phyloP scores from a whole-genome alignment of 768 basidiomycete genomes.

The Xerocomus potaroensis region DNA sequence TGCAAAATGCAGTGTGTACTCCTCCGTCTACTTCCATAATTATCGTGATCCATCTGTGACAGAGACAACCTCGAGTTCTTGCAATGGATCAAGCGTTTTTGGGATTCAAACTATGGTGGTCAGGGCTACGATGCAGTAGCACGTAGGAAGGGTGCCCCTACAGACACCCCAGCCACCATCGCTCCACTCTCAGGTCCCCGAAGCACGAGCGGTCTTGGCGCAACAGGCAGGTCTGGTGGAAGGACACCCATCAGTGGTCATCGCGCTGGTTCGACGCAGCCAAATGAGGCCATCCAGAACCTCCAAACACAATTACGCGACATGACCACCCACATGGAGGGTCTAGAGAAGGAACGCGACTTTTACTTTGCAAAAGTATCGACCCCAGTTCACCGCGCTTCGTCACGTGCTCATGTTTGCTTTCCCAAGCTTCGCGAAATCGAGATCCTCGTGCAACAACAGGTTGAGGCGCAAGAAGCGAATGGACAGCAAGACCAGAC shows the following conservation, averaged over 20 bases:
- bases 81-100: slow-evolving; percentile 95
- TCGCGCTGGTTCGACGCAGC: slow-evolving; percentile 60
- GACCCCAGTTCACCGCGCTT: slow-evolving; percentile 1
- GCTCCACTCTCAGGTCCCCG: slow-evolving; percentile 54
- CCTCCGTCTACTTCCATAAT: slow-evolving; percentile 2
- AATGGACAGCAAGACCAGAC: slow-evolving; percentile 55
- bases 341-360: slow-evolving; percentile 94
- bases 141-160: slow-evolving; percentile 71
- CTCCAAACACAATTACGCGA: slow-evolving; percentile 80
- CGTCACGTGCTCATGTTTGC: background rate
- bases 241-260: slow-evolving; percentile 69
- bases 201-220: slow-evolving; percentile 35
- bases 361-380: slow-evolving; percentile 97
- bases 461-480: slow-evolving; percentile 58
- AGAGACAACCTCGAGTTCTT: slow-evolving; percentile 98
- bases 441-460: slow-evolving; percentile 87
- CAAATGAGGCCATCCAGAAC: slow-evolving; percentile 61
- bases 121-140: slow-evolving; percentile 82
- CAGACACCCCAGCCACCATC: slow-evolving; percentile 76
- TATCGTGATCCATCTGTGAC: slow-evolving; percentile 16
- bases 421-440: slow-evolving; percentile 82
- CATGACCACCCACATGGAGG: slow-evolving; percentile 76
- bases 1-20: slow-evolving; percentile 96
- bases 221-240: slow-evolving; percentile 53
- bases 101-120: slow-evolving; percentile 90